These are phyloP conservation scores for Phytophthora pisi DNA, from an alignment of 352 stramenopile species.

Conservation along the genomic window DNA sequence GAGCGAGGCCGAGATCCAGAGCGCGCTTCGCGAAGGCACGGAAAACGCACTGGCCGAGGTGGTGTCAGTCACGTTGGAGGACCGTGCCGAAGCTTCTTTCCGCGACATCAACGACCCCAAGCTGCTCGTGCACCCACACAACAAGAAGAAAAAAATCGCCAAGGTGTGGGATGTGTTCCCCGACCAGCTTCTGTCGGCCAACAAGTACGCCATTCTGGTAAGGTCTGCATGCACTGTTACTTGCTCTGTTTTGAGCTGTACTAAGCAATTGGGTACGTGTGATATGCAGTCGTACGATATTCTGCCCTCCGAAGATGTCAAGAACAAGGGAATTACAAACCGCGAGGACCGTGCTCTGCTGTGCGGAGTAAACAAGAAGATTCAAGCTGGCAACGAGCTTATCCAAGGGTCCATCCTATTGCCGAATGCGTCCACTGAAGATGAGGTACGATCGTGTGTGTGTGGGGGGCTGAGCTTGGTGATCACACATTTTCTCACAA, in stretches of 20 bases:
- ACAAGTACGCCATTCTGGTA: constrained; percentile 87
- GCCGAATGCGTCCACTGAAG: constrained; percentile 56
- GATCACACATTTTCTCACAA: constrained; percentile 4
- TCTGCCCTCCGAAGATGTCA: constrained; percentile 79
- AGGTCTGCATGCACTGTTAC: constrained; percentile 11
- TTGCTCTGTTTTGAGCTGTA: background rate
- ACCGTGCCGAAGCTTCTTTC: constrained; percentile 85
- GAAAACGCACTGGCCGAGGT: constrained; percentile 82
- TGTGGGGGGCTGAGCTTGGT: background rate
- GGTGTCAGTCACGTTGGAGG: constrained; percentile 68
- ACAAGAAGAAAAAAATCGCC: constrained; percentile 80
- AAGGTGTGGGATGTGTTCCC: constrained; percentile 87
- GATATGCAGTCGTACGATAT: constrained; percentile 80
- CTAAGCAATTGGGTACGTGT: constrained; percentile 8
- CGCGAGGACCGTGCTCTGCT: constrained; percentile 75
- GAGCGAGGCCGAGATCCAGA: constrained; percentile 87
- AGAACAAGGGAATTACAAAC: constrained; percentile 72
- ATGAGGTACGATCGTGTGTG: constrained; percentile 41
- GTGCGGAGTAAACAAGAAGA: constrained; percentile 78
- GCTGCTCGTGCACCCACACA: constrained; percentile 81
- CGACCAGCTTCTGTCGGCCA: constrained; percentile 74
- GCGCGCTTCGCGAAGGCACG: constrained; percentile 77
- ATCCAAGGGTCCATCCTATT: constrained; percentile 82
- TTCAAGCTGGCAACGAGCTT: constrained; percentile 52
- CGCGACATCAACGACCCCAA: constrained; percentile 66